A percentile compares a stretch with the other conserved stretches of the same genome.
These are phyloP conservation scores for Xylaria intraflava DNA, from an alignment of 495 filamentous ascomycete genomes.

Conservation along the genomic window DNA sequence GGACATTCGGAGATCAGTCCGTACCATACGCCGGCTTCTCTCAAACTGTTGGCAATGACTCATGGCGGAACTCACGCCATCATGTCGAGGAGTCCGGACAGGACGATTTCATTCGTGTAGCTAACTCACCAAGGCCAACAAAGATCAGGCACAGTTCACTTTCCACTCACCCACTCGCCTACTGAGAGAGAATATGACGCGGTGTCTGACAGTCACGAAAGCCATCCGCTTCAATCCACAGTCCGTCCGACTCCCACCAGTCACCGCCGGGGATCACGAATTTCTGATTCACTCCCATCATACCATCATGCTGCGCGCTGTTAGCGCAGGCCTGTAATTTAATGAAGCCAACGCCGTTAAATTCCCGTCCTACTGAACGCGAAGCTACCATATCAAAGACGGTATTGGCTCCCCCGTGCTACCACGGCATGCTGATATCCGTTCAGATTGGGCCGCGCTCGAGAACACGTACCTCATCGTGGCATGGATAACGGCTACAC, in stretches of 20 bases:
- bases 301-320: slow-evolving; percentile 35
- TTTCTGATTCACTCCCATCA: slow-evolving; percentile 40
- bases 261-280: slow-evolving; percentile 42
- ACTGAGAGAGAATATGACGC: slow-evolving; percentile 18
- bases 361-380: slow-evolving; percentile 27
- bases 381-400: slow-evolving; percentile 11
- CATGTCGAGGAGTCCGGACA: too few species aligned
- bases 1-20: too few species aligned
- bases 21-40: too few species aligned
- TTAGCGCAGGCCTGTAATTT: slow-evolving; percentile 47
- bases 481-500: slow-evolving; percentile 23
- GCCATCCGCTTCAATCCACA: slow-evolving; percentile 39
- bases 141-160: slow-evolving; percentile 15
- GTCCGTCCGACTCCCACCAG: slow-evolving; percentile 43
- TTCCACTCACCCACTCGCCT: slow-evolving; percentile 12
- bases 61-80: too few species aligned
- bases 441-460: slow-evolving; percentile 36
- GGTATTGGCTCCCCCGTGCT: slow-evolving; percentile 16
- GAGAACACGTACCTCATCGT: slow-evolving; percentile 31
- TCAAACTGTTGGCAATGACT: slow-evolving; percentile 2
- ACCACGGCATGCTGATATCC: slow-evolving; percentile 37
- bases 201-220: slow-evolving; percentile 35
- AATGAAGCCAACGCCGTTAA: slow-evolving; percentile 43
- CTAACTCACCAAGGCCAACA: slow-evolving; percentile 21
- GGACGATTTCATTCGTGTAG: not conserved